These are phyloP conservation scores for Rhizopogon roseolus DNA, from an alignment of 768 basidiomycete species.

Conservation along the genomic window DNA sequence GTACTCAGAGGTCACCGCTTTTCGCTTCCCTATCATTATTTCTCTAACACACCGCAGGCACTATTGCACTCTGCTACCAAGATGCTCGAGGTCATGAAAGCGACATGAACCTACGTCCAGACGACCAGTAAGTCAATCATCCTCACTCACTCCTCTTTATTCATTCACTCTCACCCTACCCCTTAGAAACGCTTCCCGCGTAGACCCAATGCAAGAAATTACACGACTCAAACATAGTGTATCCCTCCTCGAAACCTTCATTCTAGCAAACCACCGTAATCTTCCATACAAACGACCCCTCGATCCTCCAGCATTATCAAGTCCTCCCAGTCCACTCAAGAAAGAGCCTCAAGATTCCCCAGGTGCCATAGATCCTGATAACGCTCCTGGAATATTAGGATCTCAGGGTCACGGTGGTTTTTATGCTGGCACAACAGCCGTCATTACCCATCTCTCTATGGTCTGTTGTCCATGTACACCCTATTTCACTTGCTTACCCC, in stretches of 20 bases:
- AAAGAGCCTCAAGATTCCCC: constrained; percentile 44
- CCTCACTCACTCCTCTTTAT: constrained; percentile 31
- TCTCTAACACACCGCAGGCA: constrained; percentile 42
- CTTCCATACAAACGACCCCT: constrained; percentile 22
- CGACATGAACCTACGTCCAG: constrained; percentile 48
- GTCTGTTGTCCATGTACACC: constrained; percentile 28
- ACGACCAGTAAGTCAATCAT: constrained; percentile 35
- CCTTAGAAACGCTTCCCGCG: constrained; percentile 25
- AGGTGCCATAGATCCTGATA: constrained; percentile 41
- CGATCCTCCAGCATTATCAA: constrained; percentile 24
- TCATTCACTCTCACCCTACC: constrained; percentile 7
- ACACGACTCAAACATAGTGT: constrained; percentile 37
- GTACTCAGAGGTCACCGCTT: constrained; percentile 62
- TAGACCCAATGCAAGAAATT: constrained; percentile 36
- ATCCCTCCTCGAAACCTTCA: constrained; percentile 32
- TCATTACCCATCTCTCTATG: constrained; percentile 62
- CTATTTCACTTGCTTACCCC: constrained; percentile 11
- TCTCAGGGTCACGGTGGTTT: constrained; percentile 62
- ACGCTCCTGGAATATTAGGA: constrained; percentile 62
- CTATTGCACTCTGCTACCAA: constrained; percentile 77
- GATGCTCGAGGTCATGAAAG: constrained; percentile 63
- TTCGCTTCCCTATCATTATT: too few species aligned
- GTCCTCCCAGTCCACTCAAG: constrained; percentile 37
- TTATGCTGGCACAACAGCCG: constrained; percentile 78
- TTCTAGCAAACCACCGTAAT: constrained; percentile 27